These are phyloP conservation scores for Phialemoniopsis sp. DNA, from an alignment of 2,329 filamentous ascomycete species.

Conservation along the genomic window DNA sequence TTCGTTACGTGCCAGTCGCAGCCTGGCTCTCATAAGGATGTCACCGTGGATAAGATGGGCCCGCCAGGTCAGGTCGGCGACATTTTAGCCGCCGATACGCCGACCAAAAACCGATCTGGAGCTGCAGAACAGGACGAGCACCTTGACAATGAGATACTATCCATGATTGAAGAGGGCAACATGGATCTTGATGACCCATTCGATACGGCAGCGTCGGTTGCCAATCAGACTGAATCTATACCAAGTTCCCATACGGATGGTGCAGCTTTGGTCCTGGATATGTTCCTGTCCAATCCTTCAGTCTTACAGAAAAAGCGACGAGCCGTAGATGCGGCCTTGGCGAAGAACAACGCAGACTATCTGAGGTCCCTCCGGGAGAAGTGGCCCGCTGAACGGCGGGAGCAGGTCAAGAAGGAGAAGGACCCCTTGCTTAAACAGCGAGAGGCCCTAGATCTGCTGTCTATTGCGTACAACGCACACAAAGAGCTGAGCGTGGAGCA, in stretches of 20 bases:
- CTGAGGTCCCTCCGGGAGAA: constrained; percentile 40
- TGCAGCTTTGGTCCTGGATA: constrained; percentile 23
- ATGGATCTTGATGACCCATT: too few relatives aligned
- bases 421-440: constrained; percentile 41
- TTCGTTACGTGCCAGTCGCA: constrained; percentile 14
- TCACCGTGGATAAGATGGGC: not conserved
- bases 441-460: constrained; percentile 34
- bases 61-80: not conserved
- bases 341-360: constrained; percentile 44
- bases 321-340: constrained; percentile 34
- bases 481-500: constrained; percentile 34
- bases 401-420: constrained; percentile 44
- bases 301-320: constrained; percentile 27
- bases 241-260: constrained; percentile 20
- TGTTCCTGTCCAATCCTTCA: constrained; percentile 27
- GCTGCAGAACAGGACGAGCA: too few relatives aligned
- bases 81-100: constrained; percentile 1
- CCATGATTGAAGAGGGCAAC: too few relatives aligned
- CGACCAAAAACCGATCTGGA: not conserved
- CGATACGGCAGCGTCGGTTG: too few relatives aligned
- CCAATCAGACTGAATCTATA: too few relatives aligned
- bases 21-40: not conserved
- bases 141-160: too few relatives aligned
- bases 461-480: constrained; percentile 35
- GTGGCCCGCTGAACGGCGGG: constrained; percentile 38